These are phyloP conservation scores for Coemansia furcata DNA, from an alignment of 192 early-diverging fungal genomes.

Conservation along the genomic window DNA sequence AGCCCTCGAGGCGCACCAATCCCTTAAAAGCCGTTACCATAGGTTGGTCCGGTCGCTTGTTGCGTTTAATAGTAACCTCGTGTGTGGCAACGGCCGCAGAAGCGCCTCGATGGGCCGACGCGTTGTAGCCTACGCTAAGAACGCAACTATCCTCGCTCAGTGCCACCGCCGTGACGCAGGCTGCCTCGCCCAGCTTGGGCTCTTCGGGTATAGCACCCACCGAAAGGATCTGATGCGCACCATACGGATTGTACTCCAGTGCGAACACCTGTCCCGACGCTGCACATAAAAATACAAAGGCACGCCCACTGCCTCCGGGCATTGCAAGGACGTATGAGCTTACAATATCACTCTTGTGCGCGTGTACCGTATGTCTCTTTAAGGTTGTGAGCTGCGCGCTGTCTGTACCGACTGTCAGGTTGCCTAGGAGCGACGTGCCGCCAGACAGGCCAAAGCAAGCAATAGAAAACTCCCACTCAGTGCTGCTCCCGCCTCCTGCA, in stretches of 20 bases:
- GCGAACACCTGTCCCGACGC: slow-evolving; percentile 23
- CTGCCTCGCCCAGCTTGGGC: slow-evolving; percentile 13
- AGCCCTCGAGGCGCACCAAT: not conserved
- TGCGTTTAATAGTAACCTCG: slow-evolving; percentile 4
- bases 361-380: slow-evolving; percentile 6
- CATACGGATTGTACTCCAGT: slow-evolving; percentile 36
- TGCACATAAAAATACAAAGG: slow-evolving; percentile 21
- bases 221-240: slow-evolving; percentile 3
- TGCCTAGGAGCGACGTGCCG: slow-evolving; percentile 27
- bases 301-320: slow-evolving; percentile 14
- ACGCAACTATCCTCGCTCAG: slow-evolving; percentile 4
- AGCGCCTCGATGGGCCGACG: not conserved
- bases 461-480: slow-evolving; percentile 43
- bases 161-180: slow-evolving; percentile 7
- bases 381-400: slow-evolving; percentile 30
- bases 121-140: slow-evolving; percentile 27
- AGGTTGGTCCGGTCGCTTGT: not conserved
- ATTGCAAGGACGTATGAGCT: slow-evolving; percentile 5
- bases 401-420: slow-evolving; percentile 18
- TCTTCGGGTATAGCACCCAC: slow-evolving; percentile 5
- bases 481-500: slow-evolving; percentile 32
- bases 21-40: not conserved
- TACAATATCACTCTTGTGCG: slow-evolving; percentile 16
- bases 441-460: slow-evolving; percentile 31
- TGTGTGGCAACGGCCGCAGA: slow-evolving; percentile 12